A percentile compares a stretch with the other conserved stretches of the same genome.
Evolutionary conservation across 2,329 filamentous ascomycete genomes (phyloP).

Genomic region (Arachnomyces sp.): DNA sequence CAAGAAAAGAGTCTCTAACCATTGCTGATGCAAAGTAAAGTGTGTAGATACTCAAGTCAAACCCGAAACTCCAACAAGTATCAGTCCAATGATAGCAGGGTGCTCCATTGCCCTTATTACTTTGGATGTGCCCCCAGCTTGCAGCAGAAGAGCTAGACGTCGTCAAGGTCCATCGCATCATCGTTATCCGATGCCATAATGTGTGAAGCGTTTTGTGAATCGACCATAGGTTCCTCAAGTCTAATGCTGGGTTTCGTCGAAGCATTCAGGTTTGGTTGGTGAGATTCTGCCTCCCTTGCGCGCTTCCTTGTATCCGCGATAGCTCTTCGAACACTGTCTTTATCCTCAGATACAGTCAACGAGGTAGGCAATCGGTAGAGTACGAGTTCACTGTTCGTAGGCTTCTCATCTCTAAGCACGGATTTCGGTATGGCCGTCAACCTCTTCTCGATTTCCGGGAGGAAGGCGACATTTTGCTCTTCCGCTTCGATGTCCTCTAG

Average conservation of each 20-base stretch:
- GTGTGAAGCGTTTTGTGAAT: neutral
- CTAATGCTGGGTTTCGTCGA: slow-evolving; percentile 6
- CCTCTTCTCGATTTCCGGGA: slow-evolving; percentile 78
- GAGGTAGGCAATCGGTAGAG: slow-evolving; percentile 75
- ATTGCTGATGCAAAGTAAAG: too few relatives aligned
- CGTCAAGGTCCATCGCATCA: slow-evolving; percentile 22
- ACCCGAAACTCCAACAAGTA: too few relatives aligned
- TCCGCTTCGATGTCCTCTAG: slow-evolving; percentile 59
- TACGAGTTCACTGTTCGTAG: slow-evolving; percentile 61
- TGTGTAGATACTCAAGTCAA: too few relatives aligned
- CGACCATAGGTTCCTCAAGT: too few relatives aligned
- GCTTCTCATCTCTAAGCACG: slow-evolving; percentile 48
- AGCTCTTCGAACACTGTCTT: slow-evolving; percentile 67
- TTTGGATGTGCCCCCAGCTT: neutral
- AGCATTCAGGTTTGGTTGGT: slow-evolving; percentile 35
- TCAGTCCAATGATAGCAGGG: too few relatives aligned
- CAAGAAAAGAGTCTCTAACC: too few relatives aligned
- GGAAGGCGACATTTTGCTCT: slow-evolving; percentile 60
- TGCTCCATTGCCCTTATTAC: neutral
- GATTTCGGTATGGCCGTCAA: slow-evolving; percentile 62
- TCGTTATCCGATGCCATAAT: neutral
- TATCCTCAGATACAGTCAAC: slow-evolving; percentile 63
- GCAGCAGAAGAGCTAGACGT: slow-evolving; percentile 1
- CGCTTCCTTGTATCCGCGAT: slow-evolving; percentile 71
- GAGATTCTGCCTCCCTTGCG: slow-evolving; percentile 45